These are phyloP conservation scores for Didymella lethalis DNA, from an alignment of 2,329 filamentous ascomycete genomes.

Conservation along the genomic window DNA sequence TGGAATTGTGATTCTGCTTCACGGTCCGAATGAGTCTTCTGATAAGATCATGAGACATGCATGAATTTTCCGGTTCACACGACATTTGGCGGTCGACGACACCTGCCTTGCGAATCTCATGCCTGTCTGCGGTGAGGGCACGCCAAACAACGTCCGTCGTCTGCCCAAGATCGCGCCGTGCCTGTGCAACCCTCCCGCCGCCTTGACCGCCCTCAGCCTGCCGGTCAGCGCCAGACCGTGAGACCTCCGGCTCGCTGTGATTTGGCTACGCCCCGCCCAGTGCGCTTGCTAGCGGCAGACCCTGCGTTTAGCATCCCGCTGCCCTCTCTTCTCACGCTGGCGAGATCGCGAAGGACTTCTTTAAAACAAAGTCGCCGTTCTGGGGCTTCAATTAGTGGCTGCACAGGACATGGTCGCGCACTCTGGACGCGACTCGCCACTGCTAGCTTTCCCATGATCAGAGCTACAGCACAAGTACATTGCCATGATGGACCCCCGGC, in stretches of 20 bases:
- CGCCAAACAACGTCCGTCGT: background rate
- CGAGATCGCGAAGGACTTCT: slow-evolving; percentile 13
- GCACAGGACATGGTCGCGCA: slow-evolving; percentile 13
- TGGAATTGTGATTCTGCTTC: background rate
- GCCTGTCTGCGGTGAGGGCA: slow-evolving; percentile 2
- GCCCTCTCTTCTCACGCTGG: slow-evolving; percentile 11
- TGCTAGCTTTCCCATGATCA: slow-evolving; percentile 14
- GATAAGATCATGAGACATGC: background rate
- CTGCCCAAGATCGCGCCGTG: background rate
- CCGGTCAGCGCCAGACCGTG: background rate
- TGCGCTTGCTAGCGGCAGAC: slow-evolving; percentile 15
- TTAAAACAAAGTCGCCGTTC: slow-evolving; percentile 7
- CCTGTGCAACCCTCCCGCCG: background rate
- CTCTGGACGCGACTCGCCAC: slow-evolving; percentile 16
- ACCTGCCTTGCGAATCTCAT: background rate
- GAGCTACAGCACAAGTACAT: slow-evolving; percentile 1
- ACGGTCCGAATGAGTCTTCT: background rate
- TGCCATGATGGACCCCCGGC: slow-evolving; percentile 17
- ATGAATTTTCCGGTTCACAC: background rate
- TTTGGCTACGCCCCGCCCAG: slow-evolving; percentile 8
- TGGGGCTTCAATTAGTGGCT: slow-evolving; percentile 6
- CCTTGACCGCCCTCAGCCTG: slow-evolving; percentile 1
- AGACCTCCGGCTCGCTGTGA: slow-evolving; percentile 2
- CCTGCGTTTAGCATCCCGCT: slow-evolving; percentile 14
- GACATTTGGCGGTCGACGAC: background rate